These are phyloP conservation scores for Radiomyces spectabilis DNA, from an alignment of 192 early-diverging fungal species.

Conservation along the genomic window DNA sequence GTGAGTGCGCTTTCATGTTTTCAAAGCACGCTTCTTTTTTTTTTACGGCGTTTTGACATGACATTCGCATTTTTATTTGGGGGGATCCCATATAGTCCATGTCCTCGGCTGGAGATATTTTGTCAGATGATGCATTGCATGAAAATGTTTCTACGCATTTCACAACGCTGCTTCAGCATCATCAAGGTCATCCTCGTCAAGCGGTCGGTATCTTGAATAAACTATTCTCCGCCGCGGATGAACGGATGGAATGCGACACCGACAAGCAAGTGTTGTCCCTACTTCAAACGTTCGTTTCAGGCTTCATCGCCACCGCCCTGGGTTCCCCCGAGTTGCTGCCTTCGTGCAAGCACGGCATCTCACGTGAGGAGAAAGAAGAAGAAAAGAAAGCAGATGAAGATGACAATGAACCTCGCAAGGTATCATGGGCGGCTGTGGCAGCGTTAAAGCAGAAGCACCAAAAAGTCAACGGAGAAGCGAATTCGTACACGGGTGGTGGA, in stretches of 20 bases:
- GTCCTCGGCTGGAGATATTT: conserved; percentile 2
- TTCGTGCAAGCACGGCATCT: no score
- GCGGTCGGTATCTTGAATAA: conserved; percentile 10
- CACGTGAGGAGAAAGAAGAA: background rate
- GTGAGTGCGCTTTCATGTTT: conserved; percentile 1
- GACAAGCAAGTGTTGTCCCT: conserved; percentile 13
- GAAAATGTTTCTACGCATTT: conserved; percentile 9
- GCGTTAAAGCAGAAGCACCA: no score
- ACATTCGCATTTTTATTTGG: no score
- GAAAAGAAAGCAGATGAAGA: background rate
- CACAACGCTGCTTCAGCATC: conserved; percentile 2
- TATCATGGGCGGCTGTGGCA: background rate
- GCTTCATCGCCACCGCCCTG: conserved; percentile 10
- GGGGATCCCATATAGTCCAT: conserved; percentile 6
- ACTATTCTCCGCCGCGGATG: conserved; percentile 8
- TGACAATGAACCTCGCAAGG: background rate
- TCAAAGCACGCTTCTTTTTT: background rate
- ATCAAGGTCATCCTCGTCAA: background rate
- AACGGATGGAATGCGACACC: conserved; percentile 4
- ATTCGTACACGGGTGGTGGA: no score
- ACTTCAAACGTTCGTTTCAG: conserved; percentile 8
- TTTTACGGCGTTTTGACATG: background rate
- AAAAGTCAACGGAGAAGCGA: no score
- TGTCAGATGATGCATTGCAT: background rate
- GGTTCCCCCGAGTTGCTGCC: conserved; percentile 3